Conservation (phyloP, 148 eudicot genomes). For the Persicaria tinctoria region DNA sequence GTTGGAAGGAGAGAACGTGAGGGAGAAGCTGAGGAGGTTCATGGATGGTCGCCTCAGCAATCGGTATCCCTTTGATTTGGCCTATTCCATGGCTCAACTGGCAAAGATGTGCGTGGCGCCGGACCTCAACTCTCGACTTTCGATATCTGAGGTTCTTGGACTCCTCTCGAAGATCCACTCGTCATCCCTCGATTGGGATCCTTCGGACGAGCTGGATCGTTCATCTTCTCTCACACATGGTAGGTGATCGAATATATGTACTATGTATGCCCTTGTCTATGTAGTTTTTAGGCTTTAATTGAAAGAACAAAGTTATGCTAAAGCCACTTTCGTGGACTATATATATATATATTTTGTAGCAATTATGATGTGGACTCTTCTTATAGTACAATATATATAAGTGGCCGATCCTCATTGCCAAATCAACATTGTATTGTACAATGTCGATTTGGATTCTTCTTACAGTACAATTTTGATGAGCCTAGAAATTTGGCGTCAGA, state of each 20-base stretch:
- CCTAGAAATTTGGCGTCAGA: too few species aligned
- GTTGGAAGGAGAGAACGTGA: slow-evolving; percentile 51
- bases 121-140: slow-evolving; percentile 48
- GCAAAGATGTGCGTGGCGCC: slow-evolving; percentile 50
- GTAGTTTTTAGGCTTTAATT: too few species aligned
- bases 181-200: slow-evolving; percentile 75
- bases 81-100: slow-evolving; percentile 59
- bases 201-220: slow-evolving; percentile 40
- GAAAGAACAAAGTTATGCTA: too few species aligned
- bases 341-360: too few species aligned
- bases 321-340: too few species aligned
- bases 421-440: too few species aligned
- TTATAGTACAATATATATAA: too few species aligned
- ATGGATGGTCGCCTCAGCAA: slow-evolving; percentile 42
- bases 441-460: too few species aligned
- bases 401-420: too few species aligned
- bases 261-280: too few species aligned
- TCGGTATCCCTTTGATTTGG: slow-evolving; percentile 65
- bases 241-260: not conserved
- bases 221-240: slow-evolving; percentile 5
- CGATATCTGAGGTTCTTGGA: slow-evolving; percentile 43
- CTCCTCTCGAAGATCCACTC: slow-evolving; percentile 51
- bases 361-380: too few species aligned
- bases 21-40: slow-evolving; percentile 50
- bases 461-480: too few species aligned